Percentiles rank a stretch among this genome's conserved stretches.
Evolutionary conservation across 176 grass and related monocot genomes (phyloP).

Genomic region (maize (Zea mays)): Zm-B73-REFERENCE-NAM-5.0 NC_050096.1:7101501-7102000

Average conservation of each 20-base stretch:
- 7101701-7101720: background rate
- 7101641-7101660: constrained; percentile 48
- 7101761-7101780: constrained; percentile 68
- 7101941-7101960: constrained; percentile 63
- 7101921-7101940: background rate
- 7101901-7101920: background rate
- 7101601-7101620: background rate
- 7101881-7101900: background rate
- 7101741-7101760: constrained; percentile 39
- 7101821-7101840: constrained; percentile 63
- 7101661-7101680: constrained; percentile 8
- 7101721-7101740: constrained; percentile 67
- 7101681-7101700: constrained; percentile 14
- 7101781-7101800: constrained; percentile 65
- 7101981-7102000: constrained; percentile 46
- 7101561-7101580: background rate
- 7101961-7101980: constrained; percentile 55
- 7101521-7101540: no score
- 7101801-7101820: constrained; percentile 81
- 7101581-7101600: background rate
- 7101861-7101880: background rate
- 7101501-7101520: no score
- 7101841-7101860: background rate
- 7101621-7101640: background rate
- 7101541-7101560: no score